These are phyloP conservation scores for Microsporum audouinii DNA, from an alignment of 2,329 filamentous ascomycete genomes.

Conservation along the genomic window DNA sequence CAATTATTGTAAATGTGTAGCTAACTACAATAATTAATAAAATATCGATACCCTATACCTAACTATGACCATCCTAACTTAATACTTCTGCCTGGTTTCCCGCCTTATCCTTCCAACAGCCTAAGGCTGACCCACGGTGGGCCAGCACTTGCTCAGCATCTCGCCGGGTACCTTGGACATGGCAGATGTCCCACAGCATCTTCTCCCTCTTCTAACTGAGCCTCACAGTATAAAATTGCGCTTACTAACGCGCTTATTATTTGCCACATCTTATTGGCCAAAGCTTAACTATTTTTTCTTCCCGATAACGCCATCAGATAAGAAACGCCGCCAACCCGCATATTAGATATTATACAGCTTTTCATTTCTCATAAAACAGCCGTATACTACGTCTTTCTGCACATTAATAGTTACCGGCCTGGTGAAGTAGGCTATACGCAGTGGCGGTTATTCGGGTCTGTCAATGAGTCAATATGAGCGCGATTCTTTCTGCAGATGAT, in stretches of 20 bases:
- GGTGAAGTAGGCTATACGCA: too few species aligned
- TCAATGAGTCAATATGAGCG: conserved; percentile 58
- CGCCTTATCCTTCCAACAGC: too few species aligned
- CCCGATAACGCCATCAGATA: conserved; percentile 5
- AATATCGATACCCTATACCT: too few species aligned
- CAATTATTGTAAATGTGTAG: too few species aligned
- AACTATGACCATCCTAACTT: too few species aligned
- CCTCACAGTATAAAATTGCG: not conserved
- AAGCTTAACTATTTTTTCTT: not conserved
- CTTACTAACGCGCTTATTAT: not conserved
- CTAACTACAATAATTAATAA: too few species aligned
- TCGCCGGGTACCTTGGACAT: too few species aligned
- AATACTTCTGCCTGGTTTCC: too few species aligned
- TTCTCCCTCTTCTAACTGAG: too few species aligned
- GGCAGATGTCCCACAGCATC: too few species aligned
- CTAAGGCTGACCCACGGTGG: too few species aligned
- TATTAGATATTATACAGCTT: not conserved
- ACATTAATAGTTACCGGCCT: not conserved
- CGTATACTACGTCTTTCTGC: not conserved
- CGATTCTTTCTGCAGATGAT: conserved; percentile 91
- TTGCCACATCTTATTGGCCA: not conserved
- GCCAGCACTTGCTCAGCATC: too few species aligned
- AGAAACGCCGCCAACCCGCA: not conserved
- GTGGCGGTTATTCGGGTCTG: not conserved
- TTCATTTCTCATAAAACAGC: not conserved